These are phyloP conservation scores for Fonsecaea pedrosoi DNA, from an alignment of 2,329 filamentous ascomycete species.

Conservation along the genomic window DNA sequence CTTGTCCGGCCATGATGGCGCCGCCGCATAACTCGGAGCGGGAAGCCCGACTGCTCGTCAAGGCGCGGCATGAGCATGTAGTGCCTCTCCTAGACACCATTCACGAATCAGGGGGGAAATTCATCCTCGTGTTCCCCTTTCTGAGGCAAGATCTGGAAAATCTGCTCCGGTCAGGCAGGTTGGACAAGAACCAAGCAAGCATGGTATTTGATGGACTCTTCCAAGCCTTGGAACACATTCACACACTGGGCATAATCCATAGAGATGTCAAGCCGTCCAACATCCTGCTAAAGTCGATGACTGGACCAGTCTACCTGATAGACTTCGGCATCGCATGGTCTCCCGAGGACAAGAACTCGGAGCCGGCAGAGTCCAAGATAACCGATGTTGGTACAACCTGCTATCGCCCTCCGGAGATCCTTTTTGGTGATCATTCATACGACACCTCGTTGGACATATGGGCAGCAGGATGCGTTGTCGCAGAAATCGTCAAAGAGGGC, in stretches of 20 bases:
- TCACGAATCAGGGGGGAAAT: conserved; percentile 68
- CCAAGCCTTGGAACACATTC: conserved; percentile 72
- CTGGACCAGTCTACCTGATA: conserved; percentile 77
- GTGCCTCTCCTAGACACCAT: conserved; percentile 77
- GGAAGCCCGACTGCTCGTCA: conserved; percentile 75
- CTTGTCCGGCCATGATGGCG: conserved; percentile 72
- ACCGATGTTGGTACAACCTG: conserved; percentile 92
- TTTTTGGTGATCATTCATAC: conserved; percentile 84
- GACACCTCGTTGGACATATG: conserved; percentile 80
- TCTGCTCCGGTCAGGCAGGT: conserved; percentile 59
- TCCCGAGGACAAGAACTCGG: conserved; percentile 62
- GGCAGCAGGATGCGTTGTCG: conserved; percentile 82
- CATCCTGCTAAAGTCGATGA: conserved; percentile 71
- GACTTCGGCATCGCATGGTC: conserved; percentile 96
- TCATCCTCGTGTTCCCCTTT: conserved; percentile 86
- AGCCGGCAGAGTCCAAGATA: conserved; percentile 73
- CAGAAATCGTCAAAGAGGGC: conserved; percentile 69
- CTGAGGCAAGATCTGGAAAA: conserved; percentile 74
- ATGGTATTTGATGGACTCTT: conserved; percentile 72
- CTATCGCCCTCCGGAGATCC: conserved; percentile 86
- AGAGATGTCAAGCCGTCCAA: conserved; percentile 95
- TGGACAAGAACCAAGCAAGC: conserved; percentile 49
- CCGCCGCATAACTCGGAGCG: conserved; percentile 82
- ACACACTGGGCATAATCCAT: conserved; percentile 80
- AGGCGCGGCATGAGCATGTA: conserved; percentile 57